Evolutionary conservation across 768 basidiomycete genomes (phyloP), one percentile per base, ranked within the genome.

Genomic region (Podaxis sp.): DNA sequence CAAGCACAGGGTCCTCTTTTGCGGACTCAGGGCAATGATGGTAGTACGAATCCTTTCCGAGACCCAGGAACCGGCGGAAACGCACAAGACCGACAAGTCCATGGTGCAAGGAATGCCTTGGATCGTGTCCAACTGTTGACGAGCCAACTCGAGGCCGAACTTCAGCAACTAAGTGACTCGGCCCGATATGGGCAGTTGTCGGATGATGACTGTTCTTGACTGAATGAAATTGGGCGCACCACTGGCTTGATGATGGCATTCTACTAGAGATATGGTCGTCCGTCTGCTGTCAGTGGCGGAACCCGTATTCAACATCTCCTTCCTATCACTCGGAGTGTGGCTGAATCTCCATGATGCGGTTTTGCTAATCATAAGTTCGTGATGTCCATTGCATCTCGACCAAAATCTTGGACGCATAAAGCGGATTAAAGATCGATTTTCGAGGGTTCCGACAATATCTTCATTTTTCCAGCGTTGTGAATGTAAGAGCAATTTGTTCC

Each of bases 161-260:
- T 46, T 2, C 25, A 47, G 13, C 40, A 36, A 4, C 22, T 61
- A 8, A 13, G 9, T 3, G 8, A 19, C 27, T 27, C 41, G 24
- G 41, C 51, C 17, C 50, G 19, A 24, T 53, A 27, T 17, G 52
- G 59, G 4, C 59, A 53, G 25, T 40, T 61, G 2, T 53, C 52
- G 25, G 27, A 25, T 22, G 17, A 29, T 3, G 51, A 61, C 7
- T 52, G 25, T 1, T 38, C 17, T 33, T 25, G 40, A 27, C 38
- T 61, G 12, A 51, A 61, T 2, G 59, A 61, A 25, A 61, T 61
- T 13, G 33, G 51, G 29, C 51, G 52, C n/a, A 61, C 52, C 11
- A 37, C 51, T n/a, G 40, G 59, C 11, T 43, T 53, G 59, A 60
- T 25, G 2, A 53, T 51, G 8, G 6, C 36, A 24, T 50, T 15